Evolutionary conservation across 495 filamentous ascomycete genomes (phyloP), one percentile per base, ranked within the genome.

Genomic region (Annulohypoxylon maeteangense): DNA sequence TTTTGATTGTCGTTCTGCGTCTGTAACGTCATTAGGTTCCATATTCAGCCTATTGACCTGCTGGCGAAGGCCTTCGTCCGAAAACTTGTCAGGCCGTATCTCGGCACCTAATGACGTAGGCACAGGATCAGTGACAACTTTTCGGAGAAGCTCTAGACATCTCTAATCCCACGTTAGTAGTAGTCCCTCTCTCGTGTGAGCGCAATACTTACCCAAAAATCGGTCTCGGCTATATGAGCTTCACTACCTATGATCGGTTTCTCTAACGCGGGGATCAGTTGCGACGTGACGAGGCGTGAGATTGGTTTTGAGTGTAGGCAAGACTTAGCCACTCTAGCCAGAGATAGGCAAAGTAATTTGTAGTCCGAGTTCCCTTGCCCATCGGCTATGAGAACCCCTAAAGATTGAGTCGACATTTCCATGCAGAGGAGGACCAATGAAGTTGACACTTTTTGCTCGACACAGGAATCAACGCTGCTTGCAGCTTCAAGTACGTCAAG

Each of bases 81-180:
- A 44, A 56, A 81, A 82, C 51, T 73, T 75, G 4, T 67, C 72
- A 2, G 72, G 32, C 38, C 34, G 51, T 2, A 76, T 25, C 1
- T 70, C 65, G 16, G 45, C 42, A 47, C 48, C 65, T 22, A 74
- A 55, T 0, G 38, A 27, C 16, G 7, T 16, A 3, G 72, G 68
- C 25, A 50, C 56, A 2, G 74, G 65, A 14, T 68, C 71, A 40
- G 63, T 44, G 7, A 68, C 62, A 27, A 72, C 56, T 14, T 74
- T 74, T 11, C 45, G 68, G 4, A 84, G 72, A 11, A 84, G 47
- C 7, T 72, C 65, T 10, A 79, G 54, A 47, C 78, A 77, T 48
- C 74, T 74, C 81, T 83, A 50, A 10, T 20, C 3, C 7, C 4
- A 5, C 23, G 44, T 79, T 71, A 83, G 76, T 71, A 83, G 76